These are phyloP conservation scores for Neurospora sublineolata DNA, from an alignment of 495 filamentous ascomycete genomes.

Conservation along the genomic window DNA sequence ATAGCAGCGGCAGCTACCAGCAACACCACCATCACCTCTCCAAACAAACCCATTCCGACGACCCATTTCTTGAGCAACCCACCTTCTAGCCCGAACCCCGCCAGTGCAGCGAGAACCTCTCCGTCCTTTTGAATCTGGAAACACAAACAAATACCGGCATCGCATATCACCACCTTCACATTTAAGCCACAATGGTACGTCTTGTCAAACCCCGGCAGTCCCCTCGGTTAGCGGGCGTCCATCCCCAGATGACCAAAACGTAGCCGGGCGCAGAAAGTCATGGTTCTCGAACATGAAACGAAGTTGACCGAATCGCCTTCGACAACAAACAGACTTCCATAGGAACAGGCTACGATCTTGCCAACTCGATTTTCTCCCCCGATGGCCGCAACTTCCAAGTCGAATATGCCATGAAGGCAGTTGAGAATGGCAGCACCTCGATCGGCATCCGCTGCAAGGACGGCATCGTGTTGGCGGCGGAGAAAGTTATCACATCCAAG, in stretches of 20 bases:
- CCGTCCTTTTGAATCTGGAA: background rate
- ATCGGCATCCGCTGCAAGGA: slow-evolving; percentile 96
- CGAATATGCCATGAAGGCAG: slow-evolving; percentile 96
- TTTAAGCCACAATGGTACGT: slow-evolving; percentile 12
- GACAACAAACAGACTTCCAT: slow-evolving; percentile 70
- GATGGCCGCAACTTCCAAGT: slow-evolving; percentile 99
- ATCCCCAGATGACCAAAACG: background rate
- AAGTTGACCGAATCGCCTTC: slow-evolving; percentile 1
- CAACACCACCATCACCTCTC: slow-evolving; percentile 1
- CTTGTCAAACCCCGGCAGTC: background rate
- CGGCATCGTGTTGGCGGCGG: slow-evolving; percentile 88
- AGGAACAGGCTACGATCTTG: slow-evolving; percentile 97
- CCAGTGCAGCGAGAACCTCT: background rate
- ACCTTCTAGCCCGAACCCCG: background rate
- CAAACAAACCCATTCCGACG: slow-evolving; percentile 2
- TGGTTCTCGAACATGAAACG: background rate
- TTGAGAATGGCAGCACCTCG: slow-evolving; percentile 94
- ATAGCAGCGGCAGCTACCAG: background rate
- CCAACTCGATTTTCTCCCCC: slow-evolving; percentile 97
- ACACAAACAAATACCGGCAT: background rate
- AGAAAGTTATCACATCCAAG: slow-evolving; percentile 94
- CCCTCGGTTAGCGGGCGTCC: background rate
- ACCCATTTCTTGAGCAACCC: background rate
- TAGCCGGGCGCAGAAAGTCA: background rate
- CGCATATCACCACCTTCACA: background rate